phyloP scores from a whole-genome alignment of 345 rosid species.

The Rhizophora mangle region DNA sequence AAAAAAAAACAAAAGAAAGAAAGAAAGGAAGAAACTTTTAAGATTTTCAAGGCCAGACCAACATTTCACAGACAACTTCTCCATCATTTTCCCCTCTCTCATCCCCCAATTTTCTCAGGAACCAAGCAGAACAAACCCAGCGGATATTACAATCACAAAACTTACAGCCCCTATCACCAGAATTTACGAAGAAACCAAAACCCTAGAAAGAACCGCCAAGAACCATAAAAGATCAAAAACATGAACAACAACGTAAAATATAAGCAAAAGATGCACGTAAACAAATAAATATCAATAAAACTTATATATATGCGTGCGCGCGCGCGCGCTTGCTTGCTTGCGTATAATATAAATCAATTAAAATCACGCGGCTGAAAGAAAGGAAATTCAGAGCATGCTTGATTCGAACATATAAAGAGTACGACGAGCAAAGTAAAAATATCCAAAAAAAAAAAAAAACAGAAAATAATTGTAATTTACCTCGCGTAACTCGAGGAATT shows the following conservation, averaged over 20 bases:
- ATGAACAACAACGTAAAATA: not conserved
- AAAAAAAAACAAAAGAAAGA: not conserved
- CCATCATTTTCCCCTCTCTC: not conserved
- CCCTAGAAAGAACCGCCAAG: not conserved
- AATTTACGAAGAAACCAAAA: not conserved
- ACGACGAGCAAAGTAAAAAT: too few species aligned
- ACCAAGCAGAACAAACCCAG: not conserved
- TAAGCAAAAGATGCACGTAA: not conserved
- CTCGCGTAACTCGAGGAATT: too few species aligned
- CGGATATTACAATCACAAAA: not conserved
- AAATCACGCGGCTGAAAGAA: too few species aligned
- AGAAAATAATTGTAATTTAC: too few species aligned
- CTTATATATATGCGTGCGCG: too few species aligned
- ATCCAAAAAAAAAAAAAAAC: too few species aligned
- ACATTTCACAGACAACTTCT: not conserved
- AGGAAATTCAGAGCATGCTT: too few species aligned
- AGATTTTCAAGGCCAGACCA: not conserved
- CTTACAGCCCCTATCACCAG: not conserved
- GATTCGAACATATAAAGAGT: too few species aligned
- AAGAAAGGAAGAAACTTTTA: not conserved
- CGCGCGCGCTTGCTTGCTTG: too few species aligned
- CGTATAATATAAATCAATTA: too few species aligned
- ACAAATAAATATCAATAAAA: too few species aligned
- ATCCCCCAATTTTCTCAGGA: conserved; percentile 2
- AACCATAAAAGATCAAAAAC: not conserved